Conservation (phyloP, 371 early-diverging fungal genomes). For the Haplosporangium sp. region DNA sequence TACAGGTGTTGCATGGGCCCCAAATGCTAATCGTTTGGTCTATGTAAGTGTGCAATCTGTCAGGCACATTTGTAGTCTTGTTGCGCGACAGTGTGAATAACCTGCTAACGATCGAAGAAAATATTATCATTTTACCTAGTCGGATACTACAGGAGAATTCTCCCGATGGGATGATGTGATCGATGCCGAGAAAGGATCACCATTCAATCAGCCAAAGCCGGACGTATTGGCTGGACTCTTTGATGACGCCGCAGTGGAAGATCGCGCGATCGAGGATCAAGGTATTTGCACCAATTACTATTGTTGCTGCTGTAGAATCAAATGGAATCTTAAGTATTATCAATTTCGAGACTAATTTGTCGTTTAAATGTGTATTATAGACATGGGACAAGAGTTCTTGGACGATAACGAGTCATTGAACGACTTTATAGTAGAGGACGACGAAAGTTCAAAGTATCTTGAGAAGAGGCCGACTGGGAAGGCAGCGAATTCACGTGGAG, state of each 20-base stretch:
- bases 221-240: conserved; percentile 44
- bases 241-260: conserved; percentile 32
- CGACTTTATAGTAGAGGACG: conserved; percentile 90
- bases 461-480: conserved; percentile 20
- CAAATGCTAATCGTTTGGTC: conserved; percentile 31
- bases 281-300: conserved; percentile 5
- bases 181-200: conserved; percentile 19
- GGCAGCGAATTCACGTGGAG: conserved; percentile 2
- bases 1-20: conserved; percentile 33
- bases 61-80: not conserved
- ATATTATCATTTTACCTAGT: conserved; percentile 2
- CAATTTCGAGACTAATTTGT: not conserved
- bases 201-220: conserved; percentile 21
- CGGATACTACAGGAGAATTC: conserved; percentile 26
- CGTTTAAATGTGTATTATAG: conserved; percentile 7
- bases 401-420: conserved; percentile 42
- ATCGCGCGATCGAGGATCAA: conserved; percentile 17
- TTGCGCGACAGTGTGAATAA: too few relatives aligned
- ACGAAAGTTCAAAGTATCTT: conserved; percentile 75
- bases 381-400: conserved; percentile 29
- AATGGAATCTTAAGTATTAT: not conserved
- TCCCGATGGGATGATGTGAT: conserved; percentile 35
- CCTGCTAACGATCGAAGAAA: not conserved
- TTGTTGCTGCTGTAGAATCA: not conserved
- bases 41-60: conserved; percentile 20